Percentiles rank a stretch among this genome's conserved stretches.
These are phyloP conservation scores for Cutaneotrichosporon curvatum DNA, from an alignment of 1,284 basidiomycete genomes.

Conservation along the genomic window DNA sequence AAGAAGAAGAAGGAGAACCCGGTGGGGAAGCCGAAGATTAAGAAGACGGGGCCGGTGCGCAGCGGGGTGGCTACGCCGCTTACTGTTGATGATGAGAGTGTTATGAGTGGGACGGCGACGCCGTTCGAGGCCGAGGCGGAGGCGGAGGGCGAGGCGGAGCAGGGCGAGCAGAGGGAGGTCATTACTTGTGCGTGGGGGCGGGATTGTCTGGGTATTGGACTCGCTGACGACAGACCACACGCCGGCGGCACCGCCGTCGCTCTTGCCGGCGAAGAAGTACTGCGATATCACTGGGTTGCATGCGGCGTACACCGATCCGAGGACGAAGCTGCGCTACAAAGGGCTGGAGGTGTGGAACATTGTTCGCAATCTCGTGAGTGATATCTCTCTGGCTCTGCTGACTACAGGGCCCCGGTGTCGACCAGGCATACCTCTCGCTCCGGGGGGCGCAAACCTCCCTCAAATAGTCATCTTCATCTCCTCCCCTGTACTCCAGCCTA, in stretches of 20 bases:
- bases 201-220: not conserved
- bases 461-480: no score
- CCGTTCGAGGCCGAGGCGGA: constrained; percentile 7
- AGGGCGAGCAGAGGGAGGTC: constrained; percentile 29
- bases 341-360: constrained; percentile 46
- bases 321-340: constrained; percentile 45
- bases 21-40: constrained; percentile 11
- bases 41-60: constrained; percentile 3
- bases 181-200: constrained; percentile 43
- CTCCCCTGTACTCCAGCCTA: no score
- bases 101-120: constrained; percentile 12
- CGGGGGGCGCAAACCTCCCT: constrained; percentile 42
- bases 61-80: constrained; percentile 26
- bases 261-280: constrained; percentile 48
- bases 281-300: constrained; percentile 52
- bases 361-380: constrained; percentile 42
- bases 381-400: not conserved
- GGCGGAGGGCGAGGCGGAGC: constrained; percentile 1
- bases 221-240: constrained; percentile 35
- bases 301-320: constrained; percentile 46
- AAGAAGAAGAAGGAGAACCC: constrained; percentile 36
- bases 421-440: constrained; percentile 44
- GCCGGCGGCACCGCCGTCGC: constrained; percentile 41
- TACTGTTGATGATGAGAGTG: constrained; percentile 17
- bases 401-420: constrained; percentile 41